phyloP scores from a whole-genome alignment of 2,329 filamentous ascomycete genomes.

The Colletotrichum sp. region DNA sequence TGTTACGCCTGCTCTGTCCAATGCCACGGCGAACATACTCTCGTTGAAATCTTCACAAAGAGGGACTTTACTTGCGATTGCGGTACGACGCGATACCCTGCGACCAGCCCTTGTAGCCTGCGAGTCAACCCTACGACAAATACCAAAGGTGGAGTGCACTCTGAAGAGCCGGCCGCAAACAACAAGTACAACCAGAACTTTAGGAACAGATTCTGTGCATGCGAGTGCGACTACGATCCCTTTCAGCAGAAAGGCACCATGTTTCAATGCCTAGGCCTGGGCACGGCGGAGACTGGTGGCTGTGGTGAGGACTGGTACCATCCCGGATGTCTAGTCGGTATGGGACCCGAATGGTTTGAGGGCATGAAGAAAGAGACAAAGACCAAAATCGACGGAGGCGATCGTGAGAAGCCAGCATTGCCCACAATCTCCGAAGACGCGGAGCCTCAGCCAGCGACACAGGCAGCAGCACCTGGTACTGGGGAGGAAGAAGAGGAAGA shows the following conservation, averaged over 20 bases:
- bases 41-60: conserved; percentile 96
- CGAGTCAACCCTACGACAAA: conserved; percentile 76
- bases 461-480: conserved; percentile 12
- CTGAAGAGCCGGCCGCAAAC: conserved; percentile 70
- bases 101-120: conserved; percentile 75
- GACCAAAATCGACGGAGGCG: neutral
- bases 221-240: conserved; percentile 85
- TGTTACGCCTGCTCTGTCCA: conserved; percentile 98
- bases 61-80: conserved; percentile 97
- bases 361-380: conserved; percentile 47
- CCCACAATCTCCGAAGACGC: conserved; percentile 56
- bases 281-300: conserved; percentile 79
- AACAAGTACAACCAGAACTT: conserved; percentile 99
- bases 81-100: conserved; percentile 80
- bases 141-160: conserved; percentile 76
- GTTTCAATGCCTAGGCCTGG: conserved; percentile 94
- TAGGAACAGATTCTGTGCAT: conserved; percentile 89
- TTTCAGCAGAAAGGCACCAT: conserved; percentile 93
- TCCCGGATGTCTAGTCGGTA: conserved; percentile 85
- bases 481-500: conserved; percentile 30
- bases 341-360: conserved; percentile 76
- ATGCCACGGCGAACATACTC: conserved; percentile 92
- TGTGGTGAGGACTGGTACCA: conserved; percentile 99
- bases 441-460: conserved; percentile 34
- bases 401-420: conserved; percentile 33